These are phyloP conservation scores for Quercus variabilis DNA, from an alignment of 306 rosid species.

Conservation along the genomic window DNA sequence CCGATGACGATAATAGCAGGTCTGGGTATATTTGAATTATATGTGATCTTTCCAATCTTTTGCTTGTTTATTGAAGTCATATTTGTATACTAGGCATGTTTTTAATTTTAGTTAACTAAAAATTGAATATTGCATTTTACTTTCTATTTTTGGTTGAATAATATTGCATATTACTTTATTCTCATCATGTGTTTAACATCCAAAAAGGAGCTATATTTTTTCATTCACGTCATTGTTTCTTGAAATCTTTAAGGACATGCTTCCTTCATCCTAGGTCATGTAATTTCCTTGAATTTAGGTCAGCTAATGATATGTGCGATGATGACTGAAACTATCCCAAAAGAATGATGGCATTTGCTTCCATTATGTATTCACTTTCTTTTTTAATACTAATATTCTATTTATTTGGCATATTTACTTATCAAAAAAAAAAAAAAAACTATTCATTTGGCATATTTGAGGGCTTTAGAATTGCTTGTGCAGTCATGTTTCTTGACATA, in stretches of 20 bases:
- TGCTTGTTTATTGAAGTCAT: neutral
- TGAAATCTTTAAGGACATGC: neutral
- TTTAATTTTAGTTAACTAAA: neutral
- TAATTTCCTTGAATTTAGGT: neutral
- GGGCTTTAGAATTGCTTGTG: too few relatives aligned
- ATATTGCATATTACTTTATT: neutral
- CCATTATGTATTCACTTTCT: too few relatives aligned
- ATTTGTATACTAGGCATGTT: neutral
- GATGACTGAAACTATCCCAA: neutral
- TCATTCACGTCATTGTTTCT: neutral
- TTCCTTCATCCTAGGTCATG: neutral
- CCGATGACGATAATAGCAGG: slow-evolving; percentile 99
- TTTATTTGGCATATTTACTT: too few relatives aligned
- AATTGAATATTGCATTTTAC: neutral
- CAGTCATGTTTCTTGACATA: too few relatives aligned
- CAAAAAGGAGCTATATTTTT: neutral
- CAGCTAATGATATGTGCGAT: neutral
- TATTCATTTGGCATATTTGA: too few relatives aligned
- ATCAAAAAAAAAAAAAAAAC: too few relatives aligned
- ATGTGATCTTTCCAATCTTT: neutral
- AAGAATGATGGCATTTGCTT: neutral
- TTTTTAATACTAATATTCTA: too few relatives aligned
- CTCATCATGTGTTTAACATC: neutral
- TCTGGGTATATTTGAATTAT: slow-evolving; percentile 22
- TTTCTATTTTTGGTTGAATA: neutral